Evolutionary conservation across 805 yeast genomes (phyloP).

Genomic region (Saccharomycopsis lassenensis): DNA sequence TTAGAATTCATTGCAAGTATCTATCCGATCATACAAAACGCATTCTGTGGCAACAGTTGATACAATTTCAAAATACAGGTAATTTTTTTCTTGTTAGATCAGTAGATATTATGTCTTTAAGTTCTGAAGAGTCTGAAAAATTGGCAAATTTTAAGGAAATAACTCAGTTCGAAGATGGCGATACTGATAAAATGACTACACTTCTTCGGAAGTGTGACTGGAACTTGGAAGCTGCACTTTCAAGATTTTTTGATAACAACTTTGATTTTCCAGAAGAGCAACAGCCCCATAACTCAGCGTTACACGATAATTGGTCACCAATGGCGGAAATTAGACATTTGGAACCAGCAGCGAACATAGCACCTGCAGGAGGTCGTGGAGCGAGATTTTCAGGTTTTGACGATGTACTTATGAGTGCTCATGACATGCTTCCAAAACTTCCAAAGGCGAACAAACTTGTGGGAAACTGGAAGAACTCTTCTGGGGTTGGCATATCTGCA

Average conservation of each 20-base stretch:
- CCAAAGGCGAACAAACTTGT: slow-evolving; percentile 28
- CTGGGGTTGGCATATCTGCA: slow-evolving; percentile 8
- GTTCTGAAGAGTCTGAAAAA: slow-evolving; percentile 23
- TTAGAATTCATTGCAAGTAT: no score
- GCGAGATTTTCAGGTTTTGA: slow-evolving; percentile 1
- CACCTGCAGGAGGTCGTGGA: not conserved
- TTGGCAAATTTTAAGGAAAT: slow-evolving; percentile 30
- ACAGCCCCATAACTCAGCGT: not conserved
- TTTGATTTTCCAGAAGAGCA: slow-evolving; percentile 18
- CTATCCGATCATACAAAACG: no score
- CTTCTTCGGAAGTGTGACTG: slow-evolving; percentile 33
- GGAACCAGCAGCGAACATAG: not conserved
- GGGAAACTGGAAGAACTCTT: slow-evolving; percentile 28
- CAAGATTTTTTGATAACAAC: slow-evolving; percentile 38
- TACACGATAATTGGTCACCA: not conserved
- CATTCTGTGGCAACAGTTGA: no score
- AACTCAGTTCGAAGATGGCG: slow-evolving; percentile 28
- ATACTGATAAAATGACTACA: slow-evolving; percentile 27
- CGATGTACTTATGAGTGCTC: slow-evolving; percentile 3
- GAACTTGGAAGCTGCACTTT: slow-evolving; percentile 40
- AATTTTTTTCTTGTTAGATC: no score
- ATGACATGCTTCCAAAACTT: slow-evolving; percentile 24
- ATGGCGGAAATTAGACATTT: no score
- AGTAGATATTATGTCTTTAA: no score
- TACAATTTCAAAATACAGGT: no score